phyloP scores from a whole-genome alignment of 2,329 filamentous ascomycete genomes.

The Ilyonectria mors-panacis region DNA sequence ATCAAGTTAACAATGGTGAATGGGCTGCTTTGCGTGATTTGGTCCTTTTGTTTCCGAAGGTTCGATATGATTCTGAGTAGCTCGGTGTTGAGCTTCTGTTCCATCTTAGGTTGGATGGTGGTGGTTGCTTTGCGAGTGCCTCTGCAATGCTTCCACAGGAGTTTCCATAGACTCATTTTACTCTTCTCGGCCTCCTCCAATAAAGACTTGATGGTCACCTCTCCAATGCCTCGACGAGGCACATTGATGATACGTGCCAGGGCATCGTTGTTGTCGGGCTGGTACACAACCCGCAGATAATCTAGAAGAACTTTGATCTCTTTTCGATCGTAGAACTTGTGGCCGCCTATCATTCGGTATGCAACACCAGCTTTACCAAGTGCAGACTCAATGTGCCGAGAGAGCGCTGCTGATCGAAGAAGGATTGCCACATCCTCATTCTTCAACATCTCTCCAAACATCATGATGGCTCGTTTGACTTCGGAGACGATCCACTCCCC shows the following conservation, averaged over 20 bases:
- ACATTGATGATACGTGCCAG: constrained; percentile 87
- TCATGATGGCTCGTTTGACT: constrained; percentile 77
- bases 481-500: constrained; percentile 92
- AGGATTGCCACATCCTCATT: constrained; percentile 88
- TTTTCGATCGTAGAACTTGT: constrained; percentile 90
- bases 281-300: constrained; percentile 88
- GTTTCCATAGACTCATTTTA: constrained; percentile 80
- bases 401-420: constrained; percentile 86
- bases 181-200: constrained; percentile 82
- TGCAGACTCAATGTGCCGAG: constrained; percentile 86
- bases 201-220: constrained; percentile 80
- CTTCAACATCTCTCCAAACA: constrained; percentile 81
- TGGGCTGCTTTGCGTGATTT: constrained; percentile 47
- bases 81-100: constrained; percentile 67
- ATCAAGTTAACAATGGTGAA: constrained; percentile 64
- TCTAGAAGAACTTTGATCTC: constrained; percentile 92
- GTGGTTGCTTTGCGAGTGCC: constrained; percentile 64
- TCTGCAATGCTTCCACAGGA: constrained; percentile 72
- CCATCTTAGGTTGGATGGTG: constrained; percentile 65
- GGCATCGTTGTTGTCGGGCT: constrained; percentile 90
- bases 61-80: constrained; percentile 61
- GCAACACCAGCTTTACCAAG: constrained; percentile 86
- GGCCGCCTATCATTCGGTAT: constrained; percentile 93
- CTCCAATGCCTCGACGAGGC: constrained; percentile 85
- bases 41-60: constrained; percentile 50